Evolutionary conservation across 768 basidiomycete species (phyloP), one percentile per base, ranked within the genome.

Genomic region (Tricholoma saponaceum): DNA sequence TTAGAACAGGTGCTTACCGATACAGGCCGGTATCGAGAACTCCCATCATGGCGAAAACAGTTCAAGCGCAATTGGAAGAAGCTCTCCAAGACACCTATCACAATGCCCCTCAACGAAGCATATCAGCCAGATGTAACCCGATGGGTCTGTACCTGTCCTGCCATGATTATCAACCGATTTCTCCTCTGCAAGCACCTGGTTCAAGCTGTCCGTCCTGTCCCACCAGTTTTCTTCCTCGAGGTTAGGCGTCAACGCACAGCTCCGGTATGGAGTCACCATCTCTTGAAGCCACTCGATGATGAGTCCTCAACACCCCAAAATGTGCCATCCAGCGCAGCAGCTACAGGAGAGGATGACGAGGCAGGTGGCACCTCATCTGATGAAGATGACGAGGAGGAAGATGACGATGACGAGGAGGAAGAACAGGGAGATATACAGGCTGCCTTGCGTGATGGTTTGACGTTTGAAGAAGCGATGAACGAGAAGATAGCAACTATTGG

Each of bases 101-200:
- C 62, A 25, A 43, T 63, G 50, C 64, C 60, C 28, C 26, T 63
- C 28, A 61, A 61, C 18, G 62, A 65, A 23, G 58, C 57, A 22
- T 65, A 65, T 39, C 28, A 30, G 41, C 64, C 63, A 22, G 46
- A 64, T 59, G 44, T 47, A 10, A 13, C 52, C 25, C 56, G 54
- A 49, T 59, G 58, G 60, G 47, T 59, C 30, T 65, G 60, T 41
- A 57, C 62, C 58, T 41, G 39, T 41, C 39, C 39, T 18, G 39
- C 18, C 3, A n/a, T 41, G 16, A 20, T 41, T 20, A 20, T 41
- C 39, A 41, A 41, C 18, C 16, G n/a, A 20, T 41, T 41, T 20
- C 52, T 61, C 2, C 25, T 62, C 44, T 64, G 64, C 52, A 59
- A 66, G 44, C 63, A 66, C 35, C 60, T 62, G 22, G 28, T 66